These are phyloP conservation scores for Pseudotsuga menziesii DNA, from an alignment of 75 land plant species.

Conservation along the genomic window DNA sequence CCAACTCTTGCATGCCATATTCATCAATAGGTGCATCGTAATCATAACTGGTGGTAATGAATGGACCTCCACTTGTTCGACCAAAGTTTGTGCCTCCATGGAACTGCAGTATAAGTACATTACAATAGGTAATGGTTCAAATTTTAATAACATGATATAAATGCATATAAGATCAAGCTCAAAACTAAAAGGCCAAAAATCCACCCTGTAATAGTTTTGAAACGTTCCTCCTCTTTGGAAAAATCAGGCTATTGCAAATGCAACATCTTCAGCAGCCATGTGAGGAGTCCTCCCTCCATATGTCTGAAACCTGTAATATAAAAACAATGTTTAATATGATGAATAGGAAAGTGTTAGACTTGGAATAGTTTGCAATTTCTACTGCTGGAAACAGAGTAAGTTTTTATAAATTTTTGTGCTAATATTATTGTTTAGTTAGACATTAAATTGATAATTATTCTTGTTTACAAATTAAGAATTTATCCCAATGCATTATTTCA, in stretches of 20 bases:
- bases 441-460: too few relatives aligned
- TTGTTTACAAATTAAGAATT: too few relatives aligned
- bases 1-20: conserved; percentile 26
- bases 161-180: not conserved
- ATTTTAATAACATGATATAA: not conserved
- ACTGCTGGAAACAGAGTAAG: too few relatives aligned
- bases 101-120: conserved; percentile 16
- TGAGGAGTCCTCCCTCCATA: conserved; percentile 75
- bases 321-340: not conserved
- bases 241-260: conserved; percentile 96
- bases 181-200: not conserved
- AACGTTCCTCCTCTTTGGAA: conserved; percentile 92
- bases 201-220: conserved; percentile 97
- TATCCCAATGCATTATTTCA: too few relatives aligned
- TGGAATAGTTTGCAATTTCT: not conserved
- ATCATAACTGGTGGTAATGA: conserved; percentile 72
- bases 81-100: conserved; percentile 68
- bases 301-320: conserved; percentile 50
- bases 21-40: conserved; percentile 81
- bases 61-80: conserved; percentile 74
- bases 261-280: conserved; percentile 91
- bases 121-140: not conserved
- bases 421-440: too few relatives aligned
- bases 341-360: not conserved
- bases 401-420: too few relatives aligned